Evolutionary conservation across 2,329 filamentous ascomycete species (phyloP).

Genomic region (Fusarium kyushuense): DNA sequence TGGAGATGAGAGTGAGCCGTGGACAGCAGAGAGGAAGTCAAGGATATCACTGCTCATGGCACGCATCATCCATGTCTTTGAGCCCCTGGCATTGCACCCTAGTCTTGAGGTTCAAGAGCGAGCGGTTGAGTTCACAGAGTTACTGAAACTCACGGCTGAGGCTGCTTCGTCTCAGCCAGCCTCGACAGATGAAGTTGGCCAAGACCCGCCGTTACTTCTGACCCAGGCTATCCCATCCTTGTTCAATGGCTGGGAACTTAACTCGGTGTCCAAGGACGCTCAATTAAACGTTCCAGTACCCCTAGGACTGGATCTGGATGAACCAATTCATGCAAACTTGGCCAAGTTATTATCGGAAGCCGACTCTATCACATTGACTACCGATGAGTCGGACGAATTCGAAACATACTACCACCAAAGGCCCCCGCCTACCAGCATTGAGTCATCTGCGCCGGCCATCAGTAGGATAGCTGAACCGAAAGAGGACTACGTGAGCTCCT

Average conservation of each 20-base stretch:
- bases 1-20: constrained; percentile 72
- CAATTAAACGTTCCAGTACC: constrained; percentile 89
- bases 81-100: constrained; percentile 83
- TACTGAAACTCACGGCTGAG: constrained; percentile 88
- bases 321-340: constrained; percentile 83
- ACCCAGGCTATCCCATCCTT: constrained; percentile 91
- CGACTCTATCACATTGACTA: constrained; percentile 61
- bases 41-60: constrained; percentile 82
- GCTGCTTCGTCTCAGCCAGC: constrained; percentile 76
- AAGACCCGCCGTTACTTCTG: constrained; percentile 83
- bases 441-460: constrained; percentile 66
- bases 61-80: constrained; percentile 83
- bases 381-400: constrained; percentile 74
- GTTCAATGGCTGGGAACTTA: constrained; percentile 88
- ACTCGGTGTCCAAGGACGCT: constrained; percentile 86
- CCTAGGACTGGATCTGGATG: constrained; percentile 79
- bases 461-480: constrained; percentile 64
- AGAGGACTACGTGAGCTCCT: constrained; percentile 64
- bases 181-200: constrained; percentile 63
- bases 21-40: constrained; percentile 80
- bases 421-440: constrained; percentile 63
- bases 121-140: constrained; percentile 90
- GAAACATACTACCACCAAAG: constrained; percentile 73
- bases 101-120: constrained; percentile 95
- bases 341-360: constrained; percentile 72